These are phyloP conservation scores for Vanrija pseudolonga DNA, from an alignment of 1,284 basidiomycete species.

Conservation along the genomic window DNA sequence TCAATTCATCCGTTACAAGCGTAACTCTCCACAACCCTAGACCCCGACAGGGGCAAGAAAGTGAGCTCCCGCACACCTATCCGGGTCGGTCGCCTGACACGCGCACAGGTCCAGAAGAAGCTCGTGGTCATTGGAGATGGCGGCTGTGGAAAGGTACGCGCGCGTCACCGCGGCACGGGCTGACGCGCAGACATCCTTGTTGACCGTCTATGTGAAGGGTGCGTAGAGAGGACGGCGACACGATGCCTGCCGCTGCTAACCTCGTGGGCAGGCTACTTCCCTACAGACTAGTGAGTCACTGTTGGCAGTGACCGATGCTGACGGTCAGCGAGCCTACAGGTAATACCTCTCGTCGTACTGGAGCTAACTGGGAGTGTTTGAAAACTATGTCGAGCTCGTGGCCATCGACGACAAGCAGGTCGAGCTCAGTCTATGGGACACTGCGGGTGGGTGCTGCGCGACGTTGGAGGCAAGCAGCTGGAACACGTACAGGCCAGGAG, in stretches of 20 bases:
- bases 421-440: slow-evolving; percentile 93
- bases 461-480: too few relatives aligned
- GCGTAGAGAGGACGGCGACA: slow-evolving; percentile 8
- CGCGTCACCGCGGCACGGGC: background rate
- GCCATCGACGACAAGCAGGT: slow-evolving; percentile 76
- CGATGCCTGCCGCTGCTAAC: slow-evolving; percentile 5
- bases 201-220: slow-evolving; percentile 50
- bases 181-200: slow-evolving; percentile 64
- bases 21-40: too few relatives aligned
- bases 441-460: slow-evolving; percentile 64
- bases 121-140: slow-evolving; percentile 87
- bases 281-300: slow-evolving; percentile 35
- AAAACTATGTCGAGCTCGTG: slow-evolving; percentile 86
- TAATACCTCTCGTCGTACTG: slow-evolving; percentile 31
- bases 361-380: slow-evolving; percentile 57
- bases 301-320: background rate
- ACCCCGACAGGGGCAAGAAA: too few relatives aligned
- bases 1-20: too few relatives aligned
- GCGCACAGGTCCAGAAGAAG: slow-evolving; percentile 46
- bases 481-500: slow-evolving; percentile 69
- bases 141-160: slow-evolving; percentile 66
- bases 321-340: slow-evolving; percentile 71
- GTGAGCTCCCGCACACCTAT: too few relatives aligned
- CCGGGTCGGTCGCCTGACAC: too few relatives aligned
- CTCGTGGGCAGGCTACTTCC: slow-evolving; percentile 35